Base-by-base conservation (phyloP, 768 basidiomycete species). In the Podaxis rugospora region DNA sequence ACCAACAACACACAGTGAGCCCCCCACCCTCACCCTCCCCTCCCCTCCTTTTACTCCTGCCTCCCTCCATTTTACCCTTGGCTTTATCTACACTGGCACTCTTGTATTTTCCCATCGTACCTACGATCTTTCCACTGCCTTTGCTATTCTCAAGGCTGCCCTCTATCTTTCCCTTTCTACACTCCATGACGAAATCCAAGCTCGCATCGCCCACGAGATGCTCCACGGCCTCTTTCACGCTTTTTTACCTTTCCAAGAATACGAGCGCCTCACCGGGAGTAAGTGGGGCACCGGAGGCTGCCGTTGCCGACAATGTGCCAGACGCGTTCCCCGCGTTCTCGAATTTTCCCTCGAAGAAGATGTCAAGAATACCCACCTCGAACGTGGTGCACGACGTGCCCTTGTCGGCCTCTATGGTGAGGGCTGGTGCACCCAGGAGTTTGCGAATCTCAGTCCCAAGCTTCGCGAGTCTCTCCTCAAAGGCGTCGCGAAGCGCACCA, bases 31-130 rank as follows among this genome's bases (percentile, higher is more conserved):
- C 10, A 85, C 80, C 0, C 83, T 98, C 4, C 93, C 92, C 1
- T 93, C 89, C 0, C 95, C 96, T 0, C 95, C 95, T 0, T 98
- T 98, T 74, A 96, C 96, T 0, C 93, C 95, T 0, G 90, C 95
- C 1, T 92, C 94, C 0, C 80, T 97, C 4, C 93, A 96, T 70
- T 98, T 98, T 71, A 93, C 93, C 40, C 83, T 98, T 51, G 94
- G 94, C 2, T 98, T 90, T 75, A 86, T 98, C 50, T 98, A 98
- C 69, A 92, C 94, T 4, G 97, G 96, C 46, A 96, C 94, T 3
- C 88, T 98, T 49, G 80, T 89, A 28, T 97, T 98, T 72, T 94
- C 92, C 3, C 91, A 98, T 67, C 81, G 96, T 13, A 87, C 92
- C 0, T 97, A 93, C 74, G 96, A 98, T 75, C 86, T 98, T 66